phyloP scores from a whole-genome alignment of 495 filamentous ascomycete species.

The Penicillium goetzii region DNA sequence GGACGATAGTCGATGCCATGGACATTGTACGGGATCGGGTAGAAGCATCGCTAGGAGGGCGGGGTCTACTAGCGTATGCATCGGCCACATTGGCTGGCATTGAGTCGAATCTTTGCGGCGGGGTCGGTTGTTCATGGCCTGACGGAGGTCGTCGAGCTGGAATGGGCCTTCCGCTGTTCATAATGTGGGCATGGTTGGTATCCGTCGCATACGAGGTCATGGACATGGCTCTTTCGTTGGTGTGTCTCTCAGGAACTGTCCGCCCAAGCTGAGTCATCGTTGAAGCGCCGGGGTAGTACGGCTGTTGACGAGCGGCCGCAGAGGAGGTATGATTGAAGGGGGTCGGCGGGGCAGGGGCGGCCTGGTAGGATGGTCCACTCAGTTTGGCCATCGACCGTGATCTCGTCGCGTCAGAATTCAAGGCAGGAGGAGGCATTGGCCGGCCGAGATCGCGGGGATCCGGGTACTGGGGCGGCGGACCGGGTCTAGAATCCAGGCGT shows the following conservation, averaged over 20 bases:
- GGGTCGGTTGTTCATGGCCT: slow-evolving; percentile 38
- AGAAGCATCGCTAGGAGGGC: slow-evolving; percentile 51
- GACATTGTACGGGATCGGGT: slow-evolving; percentile 71
- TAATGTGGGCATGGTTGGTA: slow-evolving; percentile 80
- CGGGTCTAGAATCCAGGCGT: slow-evolving; percentile 69
- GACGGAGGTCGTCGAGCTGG: slow-evolving; percentile 66
- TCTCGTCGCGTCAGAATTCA: slow-evolving; percentile 71
- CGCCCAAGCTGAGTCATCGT: slow-evolving; percentile 84
- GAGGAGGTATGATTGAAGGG: slow-evolving; percentile 70
- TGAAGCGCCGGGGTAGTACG: slow-evolving; percentile 64
- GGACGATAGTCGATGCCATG: slow-evolving; percentile 79
- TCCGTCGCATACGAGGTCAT: slow-evolving; percentile 84
- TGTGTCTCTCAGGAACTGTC: slow-evolving; percentile 84
- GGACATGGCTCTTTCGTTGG: slow-evolving; percentile 89
- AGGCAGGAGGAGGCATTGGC: slow-evolving; percentile 62
- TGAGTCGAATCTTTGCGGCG: slow-evolving; percentile 26
- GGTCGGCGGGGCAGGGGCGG: slow-evolving; percentile 50
- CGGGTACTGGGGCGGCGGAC: slow-evolving; percentile 58
- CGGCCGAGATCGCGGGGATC: slow-evolving; percentile 54
- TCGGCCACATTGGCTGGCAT: slow-evolving; percentile 30
- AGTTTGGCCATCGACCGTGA: slow-evolving; percentile 88
- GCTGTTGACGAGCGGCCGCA: slow-evolving; percentile 73
- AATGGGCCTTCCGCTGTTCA: slow-evolving; percentile 83
- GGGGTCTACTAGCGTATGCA: slow-evolving; percentile 29
- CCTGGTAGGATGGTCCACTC: slow-evolving; percentile 64